Evolutionary conservation across 805 yeast species (phyloP), one percentile per base, ranked within the genome.

Genomic region (Kuraishia floccosa): DNA sequence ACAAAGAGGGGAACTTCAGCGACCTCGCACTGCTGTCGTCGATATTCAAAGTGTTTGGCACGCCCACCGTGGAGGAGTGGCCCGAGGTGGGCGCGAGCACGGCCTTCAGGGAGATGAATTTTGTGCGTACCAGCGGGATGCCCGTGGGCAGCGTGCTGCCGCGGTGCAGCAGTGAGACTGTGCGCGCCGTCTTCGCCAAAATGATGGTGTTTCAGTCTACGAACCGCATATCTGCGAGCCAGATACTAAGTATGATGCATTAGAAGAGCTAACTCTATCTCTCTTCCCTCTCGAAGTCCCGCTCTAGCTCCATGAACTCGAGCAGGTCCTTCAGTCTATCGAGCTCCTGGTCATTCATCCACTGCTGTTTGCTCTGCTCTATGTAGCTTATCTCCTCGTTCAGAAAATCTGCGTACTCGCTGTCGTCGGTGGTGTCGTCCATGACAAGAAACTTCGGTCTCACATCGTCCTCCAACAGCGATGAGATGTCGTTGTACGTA

Each of bases 1-100:
- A 47, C 1, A 47, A 44, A 9, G 65, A 60, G 20, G 62, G 65
- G 1, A 52, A 53, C 21, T 47, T 53, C 15, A 68, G 72, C 36
- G 93, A 83, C 41, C 56, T 83, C 28, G 60, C 65, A 3, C 56
- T 83, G 12, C 56, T 77, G n/a, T 56, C 67, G 6, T 55, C 66
- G 13, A 68, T 78, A 1, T 67, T 79, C 39, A 46, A 53, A 11
- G 53, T 51, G 2, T 71, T 82, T 43, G 94, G 93, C 1, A 69
- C 83, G 0, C 86, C 87, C 1, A 49, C 56, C n/a, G 24, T 41
- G 6, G 51, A 50, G 6, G 27, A 41, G 14, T 63, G 72, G 70
- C 59, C 66, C 1, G 67, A 64, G 30, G 57, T 66, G 42, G 39
- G 47, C 36, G 46, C 43, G n/a, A 54, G 63, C 3, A 31, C 43